Base-by-base conservation (phyloP, 202 grass and related monocot species). In the Eragrostis tef region DNA sequence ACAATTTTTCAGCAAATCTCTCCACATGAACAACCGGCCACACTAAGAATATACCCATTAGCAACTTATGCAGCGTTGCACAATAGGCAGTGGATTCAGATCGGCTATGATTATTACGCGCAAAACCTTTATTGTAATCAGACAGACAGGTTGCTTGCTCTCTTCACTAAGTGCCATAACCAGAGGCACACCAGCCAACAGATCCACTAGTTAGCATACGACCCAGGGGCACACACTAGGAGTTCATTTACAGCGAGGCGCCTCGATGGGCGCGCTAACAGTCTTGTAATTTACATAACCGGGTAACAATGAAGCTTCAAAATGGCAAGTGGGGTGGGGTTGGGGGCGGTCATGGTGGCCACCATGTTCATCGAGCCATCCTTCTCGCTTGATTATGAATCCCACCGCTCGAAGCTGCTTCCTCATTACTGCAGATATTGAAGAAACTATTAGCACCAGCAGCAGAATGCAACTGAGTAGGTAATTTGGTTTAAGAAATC, bases 191-290 rank as follows among this genome's bases (percentile, higher is more conserved):
- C 15, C 11, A 14, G 62, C 76, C 76, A 67, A 79, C 76, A 88
- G 48, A 63, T 76, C 58, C 78, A 89, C 78, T 45, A 36, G 67
- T 86, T 71, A 82, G 87, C 73, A 19, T 68, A 61, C 45, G 76
- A 83, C 51, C 83, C 60, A 67, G 73, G 26, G 10, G 75, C 60
- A 36, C 81, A 88, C 51, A 56, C 54, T 53, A 29, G 64, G 17
- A 82, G 36, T 79, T 79, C 85, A 87, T 90, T 90, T 86, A 90
- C 88, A 83, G 80, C 16, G 53, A 79, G 25, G 6, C 15, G 6
- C 79, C 68, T 74, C 34, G 22, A 47, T 61, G 52, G 44, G 61
- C 13, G 51, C 17, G 6, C 67, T 60, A 27, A 52, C 20, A 36
- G 73, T 19, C 78, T 57, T 24, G 3, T 69, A 82, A 86, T 86